A percentile compares a stretch with the other conserved stretches of the same genome.
Evolutionary conservation across 1,284 basidiomycete genomes (phyloP).

Genomic region (Cerrena zonata): DNA sequence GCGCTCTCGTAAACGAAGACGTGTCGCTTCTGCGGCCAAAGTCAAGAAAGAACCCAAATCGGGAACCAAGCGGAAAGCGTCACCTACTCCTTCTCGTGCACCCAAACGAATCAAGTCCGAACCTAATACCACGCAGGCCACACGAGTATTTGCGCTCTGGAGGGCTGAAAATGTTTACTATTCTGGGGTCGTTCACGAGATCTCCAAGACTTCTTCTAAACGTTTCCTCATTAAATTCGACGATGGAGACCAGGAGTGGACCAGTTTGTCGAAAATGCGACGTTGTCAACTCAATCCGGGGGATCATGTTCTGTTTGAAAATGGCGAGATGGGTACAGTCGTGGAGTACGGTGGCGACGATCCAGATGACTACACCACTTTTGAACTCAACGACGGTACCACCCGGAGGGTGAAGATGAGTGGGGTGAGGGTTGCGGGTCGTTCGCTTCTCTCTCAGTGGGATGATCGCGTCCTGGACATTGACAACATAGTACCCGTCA

Average conservation of each 20-base stretch:
- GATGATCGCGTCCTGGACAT: constrained; percentile 40
- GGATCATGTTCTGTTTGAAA: constrained; percentile 47
- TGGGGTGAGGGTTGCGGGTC: constrained; percentile 43
- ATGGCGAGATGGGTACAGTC: constrained; percentile 29
- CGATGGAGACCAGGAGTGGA: constrained; percentile 41
- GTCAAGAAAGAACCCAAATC: constrained; percentile 11
- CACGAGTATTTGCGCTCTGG: constrained; percentile 67
- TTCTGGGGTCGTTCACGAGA: constrained; percentile 46
- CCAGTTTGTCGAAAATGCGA: constrained; percentile 53
- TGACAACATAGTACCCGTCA: constrained; percentile 37
- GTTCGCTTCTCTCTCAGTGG: constrained; percentile 47
- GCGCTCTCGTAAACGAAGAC: constrained; percentile 45
- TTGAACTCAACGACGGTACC: constrained; percentile 37
- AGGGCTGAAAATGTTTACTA: constrained; percentile 56
- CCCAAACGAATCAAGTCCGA: constrained; percentile 24
- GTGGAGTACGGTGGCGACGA: constrained; percentile 32
- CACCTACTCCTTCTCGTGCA: constrained; percentile 27
- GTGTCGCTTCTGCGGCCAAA: constrained; percentile 23
- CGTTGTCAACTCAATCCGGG: constrained; percentile 42
- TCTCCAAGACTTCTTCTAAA: constrained; percentile 17
- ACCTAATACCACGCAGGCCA: constrained; percentile 23
- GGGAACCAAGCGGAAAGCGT: constrained; percentile 25
- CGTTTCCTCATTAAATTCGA: constrained; percentile 54
- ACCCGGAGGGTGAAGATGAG: constrained; percentile 26
- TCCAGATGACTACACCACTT: constrained; percentile 30